Base-by-base conservation (phyloP, 805 yeast species). In the Starmera pachycereana region DNA sequence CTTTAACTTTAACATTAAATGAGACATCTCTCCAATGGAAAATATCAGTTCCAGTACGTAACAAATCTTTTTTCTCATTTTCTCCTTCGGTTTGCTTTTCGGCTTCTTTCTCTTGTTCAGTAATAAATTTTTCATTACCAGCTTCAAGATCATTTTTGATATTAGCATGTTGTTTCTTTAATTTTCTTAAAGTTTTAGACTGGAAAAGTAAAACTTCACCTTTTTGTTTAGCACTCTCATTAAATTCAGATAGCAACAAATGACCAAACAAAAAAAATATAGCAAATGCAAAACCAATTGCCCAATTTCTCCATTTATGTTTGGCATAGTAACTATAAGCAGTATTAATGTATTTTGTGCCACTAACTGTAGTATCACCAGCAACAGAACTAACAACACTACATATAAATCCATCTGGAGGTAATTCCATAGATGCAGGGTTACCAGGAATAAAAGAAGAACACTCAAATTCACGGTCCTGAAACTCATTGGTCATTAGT, bases 11-110 rank as follows among this genome's bases (percentile, higher is more conserved):
- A 47, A 82, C 76, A 45, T 72, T 75, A 54, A 81, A 82, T 48
- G 76, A 66, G 46, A 81, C 75, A 53, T 81, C 72, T 55, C 71
- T 71, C 90, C 90, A 82, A 47, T 78, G 80, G 66, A 79, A 81
- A 31, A 78, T 75, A 51, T 72, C 76, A 35, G 66, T 62, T 43
- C 61, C 63, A 6, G 60, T 59, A 44, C 57, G 56, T 35, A 57
- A 57, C 12, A 33, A 16, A n/a, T 30, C 10, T 14, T 14, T 14
- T 4, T n/a, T n/a, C 27, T 53, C 44, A 39, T 58, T 48, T 46
- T 54, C 61, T 36, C 53, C 61, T 48, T 44, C 50, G 11, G 57
- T 53, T 44, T 60, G 61, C 30, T 58, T 57, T 40, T 54, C 40
- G 12, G 61, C 58, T 32, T 48, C 53, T 4, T 14, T n/a, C 22